Conservation (phyloP, 2,329 filamentous ascomycete species). For the Cercospora sojina region DNA sequence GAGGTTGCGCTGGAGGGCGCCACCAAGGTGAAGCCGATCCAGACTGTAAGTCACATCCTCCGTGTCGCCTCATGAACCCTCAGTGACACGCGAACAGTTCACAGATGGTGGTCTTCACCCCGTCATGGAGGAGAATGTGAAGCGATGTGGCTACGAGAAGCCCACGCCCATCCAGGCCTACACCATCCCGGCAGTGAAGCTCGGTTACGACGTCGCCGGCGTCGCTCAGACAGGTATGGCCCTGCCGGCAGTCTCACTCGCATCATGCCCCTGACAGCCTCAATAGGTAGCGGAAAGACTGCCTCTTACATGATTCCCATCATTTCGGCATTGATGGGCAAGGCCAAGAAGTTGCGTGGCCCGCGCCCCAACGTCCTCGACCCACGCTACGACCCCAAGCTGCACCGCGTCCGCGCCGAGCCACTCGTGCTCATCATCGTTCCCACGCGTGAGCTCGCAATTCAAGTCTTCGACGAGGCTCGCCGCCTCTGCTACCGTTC, state of each 20-base stretch:
- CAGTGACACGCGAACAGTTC: conserved; percentile 52
- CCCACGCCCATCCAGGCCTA: conserved; percentile 90
- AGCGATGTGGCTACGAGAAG: conserved; percentile 65
- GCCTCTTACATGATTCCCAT: conserved; percentile 89
- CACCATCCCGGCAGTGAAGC: conserved; percentile 74
- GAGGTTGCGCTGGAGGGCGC: conserved; percentile 53
- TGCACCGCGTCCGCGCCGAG: conserved; percentile 67
- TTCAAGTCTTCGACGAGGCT: conserved; percentile 93
- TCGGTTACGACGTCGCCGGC: conserved; percentile 78
- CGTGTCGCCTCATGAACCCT: not conserved
- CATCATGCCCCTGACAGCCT: conserved; percentile 13
- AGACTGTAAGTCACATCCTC: conserved; percentile 45
- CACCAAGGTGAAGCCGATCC: conserved; percentile 49
- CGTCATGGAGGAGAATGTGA: conserved; percentile 73
- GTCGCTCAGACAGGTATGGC: conserved; percentile 84
- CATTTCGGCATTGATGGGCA: conserved; percentile 89
- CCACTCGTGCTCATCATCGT: conserved; percentile 82
- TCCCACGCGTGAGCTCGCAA: conserved; percentile 84
- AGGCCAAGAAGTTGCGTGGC: conserved; percentile 82
- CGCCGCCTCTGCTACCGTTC: conserved; percentile 91
- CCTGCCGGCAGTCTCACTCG: not conserved
- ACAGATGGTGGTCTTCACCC: conserved; percentile 81
- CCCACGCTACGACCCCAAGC: conserved; percentile 51
- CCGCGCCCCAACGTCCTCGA: conserved; percentile 61
- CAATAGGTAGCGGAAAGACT: conserved; percentile 87